A percentile compares a stretch with the other conserved stretches of the same genome.
phyloP scores from a whole-genome alignment of 768 basidiomycete genomes.

The Termitomyces sp. region DNA sequence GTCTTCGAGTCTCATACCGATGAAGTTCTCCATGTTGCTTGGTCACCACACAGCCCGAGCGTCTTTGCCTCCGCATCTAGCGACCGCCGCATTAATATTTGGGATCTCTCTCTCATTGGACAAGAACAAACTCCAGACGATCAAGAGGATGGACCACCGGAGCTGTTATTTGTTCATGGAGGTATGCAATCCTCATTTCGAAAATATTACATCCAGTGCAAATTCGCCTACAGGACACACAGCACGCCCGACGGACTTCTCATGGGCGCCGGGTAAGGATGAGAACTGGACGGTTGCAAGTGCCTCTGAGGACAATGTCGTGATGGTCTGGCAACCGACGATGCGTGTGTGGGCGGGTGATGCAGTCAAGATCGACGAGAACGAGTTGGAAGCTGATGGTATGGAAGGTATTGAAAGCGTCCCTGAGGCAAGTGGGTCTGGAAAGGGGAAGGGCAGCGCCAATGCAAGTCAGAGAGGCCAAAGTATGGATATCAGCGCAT shows the following conservation, averaged over 20 bases:
- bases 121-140: conserved; percentile 97
- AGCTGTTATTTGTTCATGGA: conserved; percentile 93
- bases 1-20: conserved; percentile 92
- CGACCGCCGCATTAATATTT: conserved; percentile 90
- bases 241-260: conserved; percentile 87
- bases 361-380: conserved; percentile 77
- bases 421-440: conserved; percentile 18
- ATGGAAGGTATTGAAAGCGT: conserved; percentile 71
- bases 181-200: conserved; percentile 41
- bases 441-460: conserved; percentile 30
- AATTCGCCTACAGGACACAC: conserved; percentile 61
- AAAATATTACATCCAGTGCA: neutral
- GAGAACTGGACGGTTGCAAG: conserved; percentile 86
- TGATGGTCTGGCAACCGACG: conserved; percentile 97
- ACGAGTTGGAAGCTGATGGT: conserved; percentile 76
- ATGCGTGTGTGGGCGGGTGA: conserved; percentile 94
- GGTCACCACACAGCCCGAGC: conserved; percentile 92
- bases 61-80: conserved; percentile 94
- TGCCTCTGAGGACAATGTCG: conserved; percentile 94
- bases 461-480: conserved; percentile 46
- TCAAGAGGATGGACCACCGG: conserved; percentile 97
- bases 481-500: conserved; percentile 61
- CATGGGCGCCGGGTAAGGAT: conserved; percentile 83
- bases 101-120: conserved; percentile 91
- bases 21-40: conserved; percentile 89